Conservation (phyloP, 306 rosid genomes). For the Cajanus cajan region DNA sequence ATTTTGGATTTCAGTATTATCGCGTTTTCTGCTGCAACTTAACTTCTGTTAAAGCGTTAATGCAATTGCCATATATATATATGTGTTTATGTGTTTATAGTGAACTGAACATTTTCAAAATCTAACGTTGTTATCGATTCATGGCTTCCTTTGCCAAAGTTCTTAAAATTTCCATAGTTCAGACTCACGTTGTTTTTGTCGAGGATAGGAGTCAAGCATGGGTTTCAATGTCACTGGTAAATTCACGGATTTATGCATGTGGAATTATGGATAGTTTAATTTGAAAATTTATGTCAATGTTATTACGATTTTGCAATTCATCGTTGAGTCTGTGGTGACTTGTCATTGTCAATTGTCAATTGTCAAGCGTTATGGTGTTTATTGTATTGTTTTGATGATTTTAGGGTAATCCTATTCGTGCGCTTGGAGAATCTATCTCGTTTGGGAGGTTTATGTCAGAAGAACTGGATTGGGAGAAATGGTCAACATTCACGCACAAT, state of each 20-base stretch:
- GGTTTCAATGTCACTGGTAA: constrained; percentile 39
- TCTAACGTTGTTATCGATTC: neutral
- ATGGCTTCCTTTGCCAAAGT: constrained; percentile 13
- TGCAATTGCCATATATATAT: no score
- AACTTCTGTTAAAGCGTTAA: neutral
- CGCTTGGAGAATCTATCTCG: constrained; percentile 78
- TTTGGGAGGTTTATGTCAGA: constrained; percentile 86
- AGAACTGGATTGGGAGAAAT: constrained; percentile 77
- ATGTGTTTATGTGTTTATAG: no score
- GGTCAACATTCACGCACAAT: constrained; percentile 79
- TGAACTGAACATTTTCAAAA: no score
- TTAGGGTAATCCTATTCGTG: constrained; percentile 53
- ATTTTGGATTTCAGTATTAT: neutral
- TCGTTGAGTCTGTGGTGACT: neutral
- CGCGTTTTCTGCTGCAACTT: constrained; percentile 1
- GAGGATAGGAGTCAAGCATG: constrained; percentile 23
- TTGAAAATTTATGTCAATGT: neutral
- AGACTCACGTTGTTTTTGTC: constrained; percentile 27
- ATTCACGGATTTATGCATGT: constrained; percentile 13
- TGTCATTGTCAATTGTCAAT: neutral
- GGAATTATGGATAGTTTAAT: neutral
- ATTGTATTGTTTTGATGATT: constrained; percentile 5
- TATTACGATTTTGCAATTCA: neutral
- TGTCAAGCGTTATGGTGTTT: neutral
- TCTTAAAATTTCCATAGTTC: constrained; percentile 10